phyloP scores from a whole-genome alignment of 257 asterid genomes.

The Fraxinus quadrangulata region DNA sequence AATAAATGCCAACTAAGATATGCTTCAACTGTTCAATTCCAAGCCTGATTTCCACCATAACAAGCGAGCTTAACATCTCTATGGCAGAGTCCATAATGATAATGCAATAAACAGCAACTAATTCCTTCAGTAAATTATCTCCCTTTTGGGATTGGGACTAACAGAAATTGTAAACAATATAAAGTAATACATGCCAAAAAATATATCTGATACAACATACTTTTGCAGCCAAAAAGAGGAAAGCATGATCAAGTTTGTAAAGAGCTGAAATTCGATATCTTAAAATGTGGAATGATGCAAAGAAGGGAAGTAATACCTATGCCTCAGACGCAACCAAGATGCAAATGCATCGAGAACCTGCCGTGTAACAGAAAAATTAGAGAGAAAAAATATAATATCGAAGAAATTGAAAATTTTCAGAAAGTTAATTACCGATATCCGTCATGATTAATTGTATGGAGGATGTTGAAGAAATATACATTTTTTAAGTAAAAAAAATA shows the following conservation, averaged over 20 bases:
- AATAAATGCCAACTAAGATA: background rate
- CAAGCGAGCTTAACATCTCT: constrained; percentile 19
- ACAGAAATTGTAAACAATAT: constrained; percentile 14
- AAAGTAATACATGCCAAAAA: constrained; percentile 2
- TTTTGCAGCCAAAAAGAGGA: background rate
- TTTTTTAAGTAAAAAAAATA: background rate
- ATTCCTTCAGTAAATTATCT: background rate
- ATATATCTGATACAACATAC: constrained; percentile 11
- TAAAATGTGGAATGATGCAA: constrained; percentile 6
- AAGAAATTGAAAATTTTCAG: constrained; percentile 23
- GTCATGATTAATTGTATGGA: constrained; percentile 11
- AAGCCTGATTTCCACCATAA: constrained; percentile 18
- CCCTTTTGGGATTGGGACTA: constrained; percentile 2
- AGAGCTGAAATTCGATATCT: constrained; percentile 22
- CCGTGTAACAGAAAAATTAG: constrained; percentile 33
- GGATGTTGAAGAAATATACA: background rate
- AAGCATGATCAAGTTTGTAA: background rate
- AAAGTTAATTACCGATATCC: constrained; percentile 11
- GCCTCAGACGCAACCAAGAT: constrained; percentile 97
- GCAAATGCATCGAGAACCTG: constrained; percentile 99
- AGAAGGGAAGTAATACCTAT: constrained; percentile 55
- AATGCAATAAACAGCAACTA: background rate
- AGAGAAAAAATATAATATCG: constrained; percentile 22
- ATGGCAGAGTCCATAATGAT: constrained; percentile 14
- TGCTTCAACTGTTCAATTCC: background rate